Conservation (phyloP, 2,329 filamentous ascomycete genomes). For the Botrytis fabae region DNA sequence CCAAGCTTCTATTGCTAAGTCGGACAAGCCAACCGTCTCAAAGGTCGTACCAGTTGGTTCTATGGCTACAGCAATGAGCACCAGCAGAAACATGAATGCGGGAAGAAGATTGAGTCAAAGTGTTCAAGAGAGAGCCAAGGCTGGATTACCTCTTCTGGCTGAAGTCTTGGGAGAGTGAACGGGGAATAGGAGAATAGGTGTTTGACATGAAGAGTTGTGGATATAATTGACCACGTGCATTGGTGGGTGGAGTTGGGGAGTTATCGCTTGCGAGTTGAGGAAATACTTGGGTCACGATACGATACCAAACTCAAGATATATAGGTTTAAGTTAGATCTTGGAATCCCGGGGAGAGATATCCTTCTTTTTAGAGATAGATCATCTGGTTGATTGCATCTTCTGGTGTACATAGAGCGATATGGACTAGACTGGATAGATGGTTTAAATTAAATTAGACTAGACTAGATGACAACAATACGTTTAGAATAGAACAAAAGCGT, state of each 20-base stretch:
- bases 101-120: constrained; percentile 36
- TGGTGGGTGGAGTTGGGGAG: constrained; percentile 13
- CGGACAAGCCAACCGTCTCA: constrained; percentile 16
- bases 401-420: not conserved
- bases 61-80: constrained; percentile 36
- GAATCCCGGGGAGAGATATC: not conserved
- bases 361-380: constrained; percentile 15
- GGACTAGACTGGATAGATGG: not conserved
- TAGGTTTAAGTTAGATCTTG: not conserved
- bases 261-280: constrained; percentile 2
- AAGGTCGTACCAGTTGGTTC: constrained; percentile 25
- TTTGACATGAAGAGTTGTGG: not conserved
- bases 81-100: constrained; percentile 34
- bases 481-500: not conserved
- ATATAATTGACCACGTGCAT: not conserved
- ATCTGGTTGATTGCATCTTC: not conserved
- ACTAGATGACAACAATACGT: not conserved
- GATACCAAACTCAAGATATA: not conserved
- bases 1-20: constrained; percentile 16
- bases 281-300: not conserved
- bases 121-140: constrained; percentile 35
- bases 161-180: constrained; percentile 25
- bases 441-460: not conserved
- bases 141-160: constrained; percentile 34
- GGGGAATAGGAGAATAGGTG: not conserved